A percentile compares a stretch with the other conserved stretches of the same genome.
Evolutionary conservation across 495 filamentous ascomycete species (phyloP).

Genomic region (Apiosordaria backusii): DNA sequence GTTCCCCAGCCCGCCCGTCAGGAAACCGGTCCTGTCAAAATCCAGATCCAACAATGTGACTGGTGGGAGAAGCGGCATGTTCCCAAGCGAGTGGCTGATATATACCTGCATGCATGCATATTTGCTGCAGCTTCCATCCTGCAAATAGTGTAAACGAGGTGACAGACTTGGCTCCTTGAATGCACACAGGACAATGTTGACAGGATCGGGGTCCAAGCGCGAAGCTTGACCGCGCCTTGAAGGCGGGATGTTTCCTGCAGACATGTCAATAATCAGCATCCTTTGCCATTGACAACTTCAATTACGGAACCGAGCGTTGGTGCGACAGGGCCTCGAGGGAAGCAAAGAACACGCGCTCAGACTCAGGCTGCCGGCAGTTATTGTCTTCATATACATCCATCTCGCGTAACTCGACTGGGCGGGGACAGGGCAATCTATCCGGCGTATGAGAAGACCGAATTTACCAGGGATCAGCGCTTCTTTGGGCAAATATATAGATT

Average conservation of each 20-base stretch:
- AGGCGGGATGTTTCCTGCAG: not conserved
- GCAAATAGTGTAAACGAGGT: not conserved
- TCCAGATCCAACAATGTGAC: not conserved
- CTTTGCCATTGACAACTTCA: not conserved
- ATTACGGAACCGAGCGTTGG: not conserved
- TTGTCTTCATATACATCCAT: not conserved
- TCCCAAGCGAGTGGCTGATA: conserved; percentile 3
- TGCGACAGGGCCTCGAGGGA: not conserved
- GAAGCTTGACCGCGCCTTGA: not conserved
- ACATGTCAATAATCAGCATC: not conserved
- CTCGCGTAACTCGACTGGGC: not conserved
- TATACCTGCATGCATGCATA: not conserved
- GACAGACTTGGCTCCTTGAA: not conserved
- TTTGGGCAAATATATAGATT: not conserved
- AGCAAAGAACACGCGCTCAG: not conserved
- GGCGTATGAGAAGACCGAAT: not conserved
- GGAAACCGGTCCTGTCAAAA: not conserved
- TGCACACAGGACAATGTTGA: not conserved
- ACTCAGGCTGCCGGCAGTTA: conserved; percentile 3
- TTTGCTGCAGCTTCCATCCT: not conserved
- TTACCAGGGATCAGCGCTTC: not conserved
- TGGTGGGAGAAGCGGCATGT: not conserved
- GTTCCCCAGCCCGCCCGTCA: not conserved
- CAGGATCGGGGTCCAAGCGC: not conserved
- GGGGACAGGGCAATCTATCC: not conserved